These are phyloP conservation scores for Discostella pseudostelligera DNA, from an alignment of 108 stramenopile genomes.

Conservation along the genomic window DNA sequence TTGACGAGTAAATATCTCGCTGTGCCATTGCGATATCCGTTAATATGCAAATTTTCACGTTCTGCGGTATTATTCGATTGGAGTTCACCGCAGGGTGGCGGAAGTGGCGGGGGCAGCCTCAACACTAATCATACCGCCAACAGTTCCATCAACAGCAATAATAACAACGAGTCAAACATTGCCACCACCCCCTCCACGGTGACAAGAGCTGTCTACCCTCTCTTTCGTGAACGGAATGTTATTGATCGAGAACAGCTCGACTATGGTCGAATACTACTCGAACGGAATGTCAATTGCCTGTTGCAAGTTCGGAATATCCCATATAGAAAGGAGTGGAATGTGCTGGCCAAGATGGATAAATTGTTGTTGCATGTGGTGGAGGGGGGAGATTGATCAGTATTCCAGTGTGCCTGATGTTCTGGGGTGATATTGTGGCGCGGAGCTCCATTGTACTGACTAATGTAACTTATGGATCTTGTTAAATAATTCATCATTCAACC, in stretches of 20 bases:
- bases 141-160: constrained; percentile 1
- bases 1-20: constrained; percentile 81
- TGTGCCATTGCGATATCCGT: constrained; percentile 69
- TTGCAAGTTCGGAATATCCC: constrained; percentile 26
- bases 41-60: constrained; percentile 85
- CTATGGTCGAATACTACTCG: constrained; percentile 61
- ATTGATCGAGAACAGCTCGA: constrained; percentile 80
- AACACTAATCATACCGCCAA: neutral
- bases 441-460: no score
- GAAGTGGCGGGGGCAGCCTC: no score
- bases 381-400: constrained; percentile 7
- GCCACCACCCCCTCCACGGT: neutral
- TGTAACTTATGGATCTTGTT: no score
- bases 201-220: constrained; percentile 54
- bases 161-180: no score
- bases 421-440: no score
- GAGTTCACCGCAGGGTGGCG: no score
- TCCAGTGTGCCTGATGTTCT: neutral
- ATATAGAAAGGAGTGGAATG: constrained; percentile 25
- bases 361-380: constrained; percentile 23
- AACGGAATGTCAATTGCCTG: constrained; percentile 79
- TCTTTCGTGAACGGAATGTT: constrained; percentile 67
- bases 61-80: constrained; percentile 56
- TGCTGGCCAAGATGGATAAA: constrained; percentile 39
- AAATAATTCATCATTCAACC: no score